Conservation (phyloP, 2,329 filamentous ascomycete species). For the Thielaviopsis populi region DNA sequence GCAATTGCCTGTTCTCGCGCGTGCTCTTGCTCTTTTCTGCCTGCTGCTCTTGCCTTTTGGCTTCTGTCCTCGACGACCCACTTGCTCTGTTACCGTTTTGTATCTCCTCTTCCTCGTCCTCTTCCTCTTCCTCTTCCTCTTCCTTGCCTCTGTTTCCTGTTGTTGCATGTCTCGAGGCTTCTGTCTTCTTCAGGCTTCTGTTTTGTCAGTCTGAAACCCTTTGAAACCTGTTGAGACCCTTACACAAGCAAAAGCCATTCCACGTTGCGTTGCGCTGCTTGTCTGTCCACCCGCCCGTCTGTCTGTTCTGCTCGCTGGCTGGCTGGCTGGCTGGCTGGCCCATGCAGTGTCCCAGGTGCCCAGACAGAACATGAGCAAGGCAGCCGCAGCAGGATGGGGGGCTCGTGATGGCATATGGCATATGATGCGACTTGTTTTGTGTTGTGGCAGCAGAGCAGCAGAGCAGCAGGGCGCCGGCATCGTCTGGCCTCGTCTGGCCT, state of each 20-base stretch:
- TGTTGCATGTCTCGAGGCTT: neutral
- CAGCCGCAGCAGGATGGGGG: neutral
- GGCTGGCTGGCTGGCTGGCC: neutral
- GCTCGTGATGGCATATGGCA: neutral
- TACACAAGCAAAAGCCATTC: neutral
- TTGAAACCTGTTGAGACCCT: constrained; percentile 3
- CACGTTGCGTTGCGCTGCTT: neutral
- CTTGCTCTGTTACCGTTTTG: neutral
- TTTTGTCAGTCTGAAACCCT: neutral
- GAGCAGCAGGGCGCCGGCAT: no score
- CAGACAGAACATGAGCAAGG: neutral
- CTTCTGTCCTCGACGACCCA: neutral
- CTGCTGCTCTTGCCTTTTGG: neutral
- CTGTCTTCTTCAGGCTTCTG: neutral
- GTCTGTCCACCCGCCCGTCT: neutral
- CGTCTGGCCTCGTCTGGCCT: neutral
- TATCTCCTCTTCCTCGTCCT: neutral
- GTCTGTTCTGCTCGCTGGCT: neutral
- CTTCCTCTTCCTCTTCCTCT: neutral
- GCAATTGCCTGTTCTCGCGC: neutral
- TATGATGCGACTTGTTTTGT: neutral
- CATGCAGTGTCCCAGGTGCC: neutral
- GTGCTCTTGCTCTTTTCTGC: neutral
- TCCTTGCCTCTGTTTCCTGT: no score
- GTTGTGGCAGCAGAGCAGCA: no score